Base-by-base conservation (phyloP, 805 yeast species). In the Wickerhamomyces kurtzmanii region DNA sequence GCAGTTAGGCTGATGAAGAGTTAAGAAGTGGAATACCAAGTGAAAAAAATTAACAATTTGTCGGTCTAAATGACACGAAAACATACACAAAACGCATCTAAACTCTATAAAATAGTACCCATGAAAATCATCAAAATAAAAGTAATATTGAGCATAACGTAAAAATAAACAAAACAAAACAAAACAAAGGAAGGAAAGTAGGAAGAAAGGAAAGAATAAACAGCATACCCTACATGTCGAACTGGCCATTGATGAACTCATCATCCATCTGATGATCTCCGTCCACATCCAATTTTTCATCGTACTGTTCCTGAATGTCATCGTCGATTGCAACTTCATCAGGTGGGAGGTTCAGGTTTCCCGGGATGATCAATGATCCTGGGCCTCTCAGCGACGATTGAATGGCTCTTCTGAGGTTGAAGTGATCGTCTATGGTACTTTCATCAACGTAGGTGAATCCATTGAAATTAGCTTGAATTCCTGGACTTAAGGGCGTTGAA, bases 361-460 rank as follows among this genome's bases (percentile, higher is more conserved):
- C 86, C 3, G 83, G 83, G 18, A 82, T 77, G 39, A 82, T 71
- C 65, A 47, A 32, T 54, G 57, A 5, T 59, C 55, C 32, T 53
- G 55, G 15, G 27, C 60, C 58, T 37, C 24, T 22, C 11, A n/a
- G 14, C 8, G 12, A 11, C 10, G 13, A 7, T 22, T 38, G 42
- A 17, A 36, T 40, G 4, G 32, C 28, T 28, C 42, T 40, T 29
- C 30, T 49, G 14, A 45, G 51, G 27, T 57, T 55, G 42, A 80
- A 79, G 54, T 81, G 82, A 41, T 87, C 96, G 45, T 87, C 94
- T 66, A 89, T 75, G 17, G 94, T 72, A 15, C 93, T 79, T 37
- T 83, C 96, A 52, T 87, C 96, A 27, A 89, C 96, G 54, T 82
- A 91, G 0, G 98, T 91, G 54, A 91, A 91, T 0, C 98, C 98